Percentiles rank a stretch among this genome's conserved stretches.
These are phyloP conservation scores for Debaryomycetaceae sp. DNA, from an alignment of 1,139 yeast genomes.

Conservation along the genomic window DNA sequence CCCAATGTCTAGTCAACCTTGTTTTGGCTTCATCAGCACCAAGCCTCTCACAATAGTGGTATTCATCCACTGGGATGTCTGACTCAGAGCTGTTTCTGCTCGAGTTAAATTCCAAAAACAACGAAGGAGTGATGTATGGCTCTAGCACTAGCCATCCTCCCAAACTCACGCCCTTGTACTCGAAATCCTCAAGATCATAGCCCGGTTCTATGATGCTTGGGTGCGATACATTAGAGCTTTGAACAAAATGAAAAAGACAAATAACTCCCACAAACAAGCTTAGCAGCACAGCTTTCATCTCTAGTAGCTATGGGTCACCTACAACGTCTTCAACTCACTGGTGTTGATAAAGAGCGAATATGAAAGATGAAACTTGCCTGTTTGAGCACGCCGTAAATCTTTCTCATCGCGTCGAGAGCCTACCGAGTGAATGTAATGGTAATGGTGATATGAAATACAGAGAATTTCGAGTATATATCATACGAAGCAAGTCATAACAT, in stretches of 20 bases:
- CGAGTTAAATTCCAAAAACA: conserved; percentile 39
- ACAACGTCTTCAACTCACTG: background rate
- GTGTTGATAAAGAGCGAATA: background rate
- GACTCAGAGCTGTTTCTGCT: conserved; percentile 21
- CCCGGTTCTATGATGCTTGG: conserved; percentile 8
- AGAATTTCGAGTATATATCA: background rate
- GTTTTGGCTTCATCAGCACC: conserved; percentile 43
- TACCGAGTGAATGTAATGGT: no score
- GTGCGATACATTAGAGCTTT: background rate
- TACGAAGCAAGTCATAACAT: background rate
- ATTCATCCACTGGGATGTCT: conserved; percentile 57
- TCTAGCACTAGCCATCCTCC: conserved; percentile 70
- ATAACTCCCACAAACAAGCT: background rate
- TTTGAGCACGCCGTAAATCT: background rate
- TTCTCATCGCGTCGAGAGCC: background rate
- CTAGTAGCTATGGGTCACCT: background rate
- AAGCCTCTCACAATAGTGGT: conserved; percentile 44
- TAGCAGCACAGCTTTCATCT: background rate
- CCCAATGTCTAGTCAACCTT: conserved; percentile 51
- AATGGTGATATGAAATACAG: no score
- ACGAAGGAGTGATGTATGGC: conserved; percentile 62
- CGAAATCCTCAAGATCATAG: conserved; percentile 18
- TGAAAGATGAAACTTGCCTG: background rate
- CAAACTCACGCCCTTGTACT: conserved; percentile 48
- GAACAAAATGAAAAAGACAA: background rate